phyloP scores from a whole-genome alignment of 257 asterid species.

The Verbena officinalis region DNA sequence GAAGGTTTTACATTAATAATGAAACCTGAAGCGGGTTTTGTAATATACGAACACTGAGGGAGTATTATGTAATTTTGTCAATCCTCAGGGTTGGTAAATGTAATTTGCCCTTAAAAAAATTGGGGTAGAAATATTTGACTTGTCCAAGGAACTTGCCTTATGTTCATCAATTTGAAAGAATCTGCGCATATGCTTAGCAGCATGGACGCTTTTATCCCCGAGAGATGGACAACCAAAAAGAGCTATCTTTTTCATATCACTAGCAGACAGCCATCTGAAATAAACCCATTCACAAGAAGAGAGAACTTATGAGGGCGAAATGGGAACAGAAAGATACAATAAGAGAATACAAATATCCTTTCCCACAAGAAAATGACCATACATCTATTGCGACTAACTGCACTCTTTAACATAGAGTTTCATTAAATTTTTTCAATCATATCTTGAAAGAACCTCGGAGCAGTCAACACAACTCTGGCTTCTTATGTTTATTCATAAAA shows the following conservation, averaged over 20 bases:
- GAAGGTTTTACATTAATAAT: too few relatives aligned
- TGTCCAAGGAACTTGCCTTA: slow-evolving; percentile 43
- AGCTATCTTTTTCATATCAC: slow-evolving; percentile 77
- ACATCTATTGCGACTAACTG: not conserved
- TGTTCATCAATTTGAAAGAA: slow-evolving; percentile 71
- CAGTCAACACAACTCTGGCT: not conserved
- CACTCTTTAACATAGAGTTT: not conserved
- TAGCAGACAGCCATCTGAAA: slow-evolving; percentile 84
- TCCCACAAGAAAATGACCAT: slow-evolving; percentile 1
- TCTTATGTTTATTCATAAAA: too few relatives aligned
- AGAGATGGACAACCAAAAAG: slow-evolving; percentile 82
- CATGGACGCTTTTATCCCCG: slow-evolving; percentile 38
- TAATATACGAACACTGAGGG: too few relatives aligned
- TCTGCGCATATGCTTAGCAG: slow-evolving; percentile 71
- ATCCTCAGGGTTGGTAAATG: too few relatives aligned
- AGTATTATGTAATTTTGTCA: too few relatives aligned
- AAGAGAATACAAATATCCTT: not conserved
- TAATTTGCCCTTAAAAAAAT: too few relatives aligned
- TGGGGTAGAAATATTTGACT: not conserved
- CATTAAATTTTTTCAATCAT: too few relatives aligned
- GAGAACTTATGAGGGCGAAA: not conserved
- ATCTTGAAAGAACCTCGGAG: slow-evolving; percentile 3
- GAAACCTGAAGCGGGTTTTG: too few relatives aligned
- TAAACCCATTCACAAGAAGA: slow-evolving; percentile 34
- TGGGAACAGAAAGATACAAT: slow-evolving; percentile 8